Base-by-base conservation (phyloP, 495 filamentous ascomycete genomes). In the Talaromyces proteolyticus region DNA sequence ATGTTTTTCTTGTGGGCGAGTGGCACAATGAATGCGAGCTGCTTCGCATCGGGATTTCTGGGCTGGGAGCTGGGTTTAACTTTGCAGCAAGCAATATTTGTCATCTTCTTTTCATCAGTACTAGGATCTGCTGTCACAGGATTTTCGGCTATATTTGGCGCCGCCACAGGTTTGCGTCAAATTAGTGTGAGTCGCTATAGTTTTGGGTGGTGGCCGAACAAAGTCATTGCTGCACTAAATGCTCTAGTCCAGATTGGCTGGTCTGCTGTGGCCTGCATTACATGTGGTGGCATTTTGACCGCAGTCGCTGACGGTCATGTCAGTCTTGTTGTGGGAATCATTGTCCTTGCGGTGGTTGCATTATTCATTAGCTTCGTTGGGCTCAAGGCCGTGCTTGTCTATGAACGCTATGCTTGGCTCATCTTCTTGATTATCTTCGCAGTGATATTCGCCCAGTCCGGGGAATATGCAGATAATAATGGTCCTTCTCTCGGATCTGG, bases 351-450 rank as follows among this genome's bases (percentile, higher is more conserved):
- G 3, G 56, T 80, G 25, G 53, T 85, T 36, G 64, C 72, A 39
- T 68, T 84, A 24, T 46, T 79, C 38, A 72, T 85, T 52, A 77
- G 75, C 10, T 79, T 84, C 56, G 75, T 80, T 57, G 82, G 82
- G 19, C 75, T 79, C 46, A 67, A 67, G 3, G 68, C 76, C 1
- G 70, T 86, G 23, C 73, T 85, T 56, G 53, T 72, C 11, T 85
- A 80, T 51, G 81, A 84, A 65, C 73, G 77, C 39, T 85, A 72
- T 47, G 78, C 81, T 12, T 85, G 81, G 81, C 56, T 77, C 17
- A 51, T 77, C 19, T 76, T 76, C 58, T 70, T 80, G 54, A 55
- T 76, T 51, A 73, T 84, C 43, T 82, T 82, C 64, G 59, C 81
- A 52, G 67, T 82, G 56, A 75, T 84, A 47, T 74, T 74, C 40